phyloP scores from a whole-genome alignment of 169 alveolate species.

The Plasmodium coatneyi region DNA sequence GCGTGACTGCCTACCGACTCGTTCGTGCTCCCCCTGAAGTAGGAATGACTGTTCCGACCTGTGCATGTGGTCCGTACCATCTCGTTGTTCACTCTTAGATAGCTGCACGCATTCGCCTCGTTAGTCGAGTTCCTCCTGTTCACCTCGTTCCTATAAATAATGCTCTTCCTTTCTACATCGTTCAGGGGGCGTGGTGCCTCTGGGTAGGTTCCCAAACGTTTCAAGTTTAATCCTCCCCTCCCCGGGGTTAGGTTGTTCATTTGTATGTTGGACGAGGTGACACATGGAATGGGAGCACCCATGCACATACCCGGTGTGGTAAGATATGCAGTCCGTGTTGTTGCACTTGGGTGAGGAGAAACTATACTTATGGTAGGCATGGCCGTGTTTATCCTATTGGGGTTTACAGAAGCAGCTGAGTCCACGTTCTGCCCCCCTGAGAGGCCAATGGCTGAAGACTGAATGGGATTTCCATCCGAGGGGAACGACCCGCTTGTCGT shows the following conservation, averaged over 20 bases:
- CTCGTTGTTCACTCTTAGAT: not conserved
- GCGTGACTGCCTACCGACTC: not conserved
- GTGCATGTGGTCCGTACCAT: not conserved
- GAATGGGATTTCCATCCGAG: not conserved
- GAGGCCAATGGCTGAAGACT: not conserved
- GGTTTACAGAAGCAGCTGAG: not conserved
- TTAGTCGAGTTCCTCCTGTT: not conserved
- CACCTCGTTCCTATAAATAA: not conserved
- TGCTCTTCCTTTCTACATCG: not conserved
- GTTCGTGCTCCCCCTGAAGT: not conserved
- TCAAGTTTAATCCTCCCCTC: not conserved
- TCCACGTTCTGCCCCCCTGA: not conserved
- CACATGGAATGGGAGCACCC: not conserved
- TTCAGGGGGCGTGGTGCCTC: not conserved
- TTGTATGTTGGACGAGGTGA: not conserved
- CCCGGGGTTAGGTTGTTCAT: not conserved
- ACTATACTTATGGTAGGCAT: not conserved
- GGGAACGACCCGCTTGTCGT: not conserved
- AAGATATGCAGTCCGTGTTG: not conserved
- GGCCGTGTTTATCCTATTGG: not conserved
- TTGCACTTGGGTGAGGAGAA: not conserved
- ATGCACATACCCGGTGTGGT: not conserved
- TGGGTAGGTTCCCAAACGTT: not conserved
- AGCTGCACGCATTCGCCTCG: not conserved
- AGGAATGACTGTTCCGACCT: not conserved